Conservation (phyloP, 257 asterid genomes). For the Przewalskia tangutica region DNA sequence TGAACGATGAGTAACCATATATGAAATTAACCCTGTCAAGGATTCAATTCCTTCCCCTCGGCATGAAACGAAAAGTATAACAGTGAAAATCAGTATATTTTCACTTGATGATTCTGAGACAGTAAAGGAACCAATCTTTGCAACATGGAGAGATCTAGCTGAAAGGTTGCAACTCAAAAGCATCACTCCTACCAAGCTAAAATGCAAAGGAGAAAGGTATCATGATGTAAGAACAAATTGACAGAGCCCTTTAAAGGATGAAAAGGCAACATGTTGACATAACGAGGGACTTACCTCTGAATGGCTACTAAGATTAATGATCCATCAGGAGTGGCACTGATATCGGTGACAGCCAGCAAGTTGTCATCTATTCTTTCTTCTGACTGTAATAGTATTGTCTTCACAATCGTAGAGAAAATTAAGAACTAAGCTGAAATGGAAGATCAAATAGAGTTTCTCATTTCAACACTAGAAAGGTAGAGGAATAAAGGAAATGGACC, state of each 20-base stretch:
- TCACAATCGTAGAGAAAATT: slow-evolving; percentile 20
- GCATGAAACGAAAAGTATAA: no score
- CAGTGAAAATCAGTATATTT: no score
- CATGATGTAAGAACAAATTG: not conserved
- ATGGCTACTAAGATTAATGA: slow-evolving; percentile 63
- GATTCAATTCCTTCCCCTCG: no score
- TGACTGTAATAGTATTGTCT: slow-evolving; percentile 50
- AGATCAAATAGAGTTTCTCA: not conserved
- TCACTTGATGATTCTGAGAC: not conserved
- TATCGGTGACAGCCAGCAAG: slow-evolving; percentile 58
- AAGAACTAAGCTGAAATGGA: not conserved
- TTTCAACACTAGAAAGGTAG: not conserved
- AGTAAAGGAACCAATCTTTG: slow-evolving; percentile 36
- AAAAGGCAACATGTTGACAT: not conserved
- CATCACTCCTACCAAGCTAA: slow-evolving; percentile 69
- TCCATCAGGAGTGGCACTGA: slow-evolving; percentile 53
- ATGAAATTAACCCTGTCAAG: no score
- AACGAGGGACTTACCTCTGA: slow-evolving; percentile 44
- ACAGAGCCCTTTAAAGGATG: not conserved
- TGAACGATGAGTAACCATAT: no score
- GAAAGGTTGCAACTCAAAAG: slow-evolving; percentile 53
- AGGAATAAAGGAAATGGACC: not conserved
- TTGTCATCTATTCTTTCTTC: slow-evolving; percentile 35
- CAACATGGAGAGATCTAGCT: slow-evolving; percentile 37
- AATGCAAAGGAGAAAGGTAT: not conserved